A percentile compares a stretch with the other conserved stretches of the same genome.
Conservation (phyloP, 2,329 filamentous ascomycete genomes). For the Lachnellula suecica region DNA sequence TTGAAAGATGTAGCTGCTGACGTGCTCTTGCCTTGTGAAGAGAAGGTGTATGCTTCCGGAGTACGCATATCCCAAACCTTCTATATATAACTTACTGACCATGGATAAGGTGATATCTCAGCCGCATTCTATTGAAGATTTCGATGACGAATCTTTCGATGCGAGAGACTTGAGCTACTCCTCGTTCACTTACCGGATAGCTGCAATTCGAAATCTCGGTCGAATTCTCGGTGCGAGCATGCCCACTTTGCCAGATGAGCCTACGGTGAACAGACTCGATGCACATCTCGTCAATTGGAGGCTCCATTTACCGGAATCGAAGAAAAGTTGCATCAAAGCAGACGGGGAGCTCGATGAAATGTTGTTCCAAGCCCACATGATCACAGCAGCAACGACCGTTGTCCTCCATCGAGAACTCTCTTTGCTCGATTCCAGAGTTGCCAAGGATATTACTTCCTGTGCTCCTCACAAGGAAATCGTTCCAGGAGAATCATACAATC, state of each 20-base stretch:
- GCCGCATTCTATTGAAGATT: constrained; percentile 67
- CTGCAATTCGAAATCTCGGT: constrained; percentile 75
- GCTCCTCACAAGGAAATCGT: constrained; percentile 57
- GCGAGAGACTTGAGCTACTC: constrained; percentile 71
- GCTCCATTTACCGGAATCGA: constrained; percentile 71
- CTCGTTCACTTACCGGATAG: constrained; percentile 81
- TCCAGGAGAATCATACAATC: constrained; percentile 34
- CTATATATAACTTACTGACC: constrained; percentile 29
- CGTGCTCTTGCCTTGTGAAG: constrained; percentile 77
- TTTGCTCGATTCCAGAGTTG: constrained; percentile 54
- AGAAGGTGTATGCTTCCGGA: constrained; percentile 37
- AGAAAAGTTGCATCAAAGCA: constrained; percentile 66
- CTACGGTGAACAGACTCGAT: constrained; percentile 54
- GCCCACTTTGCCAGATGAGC: constrained; percentile 51
- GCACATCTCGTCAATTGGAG: constrained; percentile 68
- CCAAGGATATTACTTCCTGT: constrained; percentile 43
- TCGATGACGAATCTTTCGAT: constrained; percentile 65
- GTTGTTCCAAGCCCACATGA: constrained; percentile 88
- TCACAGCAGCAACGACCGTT: constrained; percentile 62
- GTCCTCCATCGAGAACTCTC: constrained; percentile 78
- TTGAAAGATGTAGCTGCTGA: constrained; percentile 65
- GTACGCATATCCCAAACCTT: constrained; percentile 5
- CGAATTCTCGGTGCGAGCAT: constrained; percentile 61
- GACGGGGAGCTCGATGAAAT: constrained; percentile 79
- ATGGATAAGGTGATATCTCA: constrained; percentile 53